Base-by-base conservation (phyloP, 257 asterid species). In the Cruciata laevipes region DNA sequence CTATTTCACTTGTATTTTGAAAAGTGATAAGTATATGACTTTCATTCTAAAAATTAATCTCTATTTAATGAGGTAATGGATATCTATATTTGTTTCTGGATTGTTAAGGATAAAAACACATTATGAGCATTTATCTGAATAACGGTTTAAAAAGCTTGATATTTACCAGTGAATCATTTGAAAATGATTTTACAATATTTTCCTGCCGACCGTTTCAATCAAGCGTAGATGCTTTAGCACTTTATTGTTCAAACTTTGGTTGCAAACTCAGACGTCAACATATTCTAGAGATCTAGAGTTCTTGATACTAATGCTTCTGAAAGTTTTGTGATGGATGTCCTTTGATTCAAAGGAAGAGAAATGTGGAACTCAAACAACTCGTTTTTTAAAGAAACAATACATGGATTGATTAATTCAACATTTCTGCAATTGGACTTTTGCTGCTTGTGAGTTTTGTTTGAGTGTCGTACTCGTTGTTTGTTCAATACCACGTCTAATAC, bases 281-380 rank as follows among this genome's bases (percentile, higher is more conserved):
- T 12, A 14, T 23, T 5, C 23, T 21, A 14, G 53, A 42, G 14
- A 37, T 8, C 5, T 2, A 11, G 33, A 38, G 27, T 21, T 63
- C 44, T 14, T 63, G 33, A 10, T 63, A 37, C 23, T 40, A 64
- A 33, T 7, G 14, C 53, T 37, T 20, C 6, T 23, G 2, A 23
- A 61, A 61, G 24, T 13, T n/a, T 35, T 61, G 16, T 33, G 2
- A 61, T 17, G 7, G 30, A 27, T 27, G 56, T 20, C 13, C 42
- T 58, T 58, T 58, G 35, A 58, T 58, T 58, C 63, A 24, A 21
- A 58, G 63, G 63, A 58, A 24, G n/a, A 16, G 14, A 58, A 12
- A 9, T 10, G 63, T 25, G 20, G 33, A 21, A 56, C 11, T 0
- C 30, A 52, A 52, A 0, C 3, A 55, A 8, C 62, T 21, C 32